Base-by-base conservation (phyloP, 2,329 filamentous ascomycete species). In the Phaeophleospora eucalypticola region DNA sequence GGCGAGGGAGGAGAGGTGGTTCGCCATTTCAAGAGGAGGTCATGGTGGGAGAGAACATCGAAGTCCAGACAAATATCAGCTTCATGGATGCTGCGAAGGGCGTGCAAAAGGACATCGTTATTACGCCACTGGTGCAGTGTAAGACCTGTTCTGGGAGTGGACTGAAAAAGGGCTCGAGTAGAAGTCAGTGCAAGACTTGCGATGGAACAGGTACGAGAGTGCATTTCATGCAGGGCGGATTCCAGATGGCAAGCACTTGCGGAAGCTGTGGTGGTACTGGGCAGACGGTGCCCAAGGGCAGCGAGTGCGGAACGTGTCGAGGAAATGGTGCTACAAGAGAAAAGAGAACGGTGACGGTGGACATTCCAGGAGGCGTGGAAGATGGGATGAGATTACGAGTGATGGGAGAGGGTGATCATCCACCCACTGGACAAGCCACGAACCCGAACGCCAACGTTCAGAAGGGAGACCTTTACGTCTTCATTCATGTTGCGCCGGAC, bases 11-110 rank as follows among this genome's bases (percentile, higher is more conserved):
- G 46, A 71, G 79, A 43, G 71, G 77, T 58, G 76, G 79, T 32
- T 82, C 78, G 45, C 84, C 86, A 9, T 93, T 93, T 64, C 81
- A 89, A 60, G 85, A 95, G 65, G 77, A 84, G 58, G 81, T 94
- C 16, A 66, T 95, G 58, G 85, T 95, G n/a, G 93, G 93, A 51
- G 89, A 97, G 54, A 89, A 95, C 66, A 95, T 98, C 61, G 91
- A 97, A 67, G 86, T 96, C 18, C 89, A 95, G 69, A 83, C 88
- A 41, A 93, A 81, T 65, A 91, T 98, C 58, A 89, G 86, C 0
- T 98, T 98, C 68, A 87, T 93, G 82, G 93, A 98, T 65, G 89
- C 93, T 4, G 93, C 93, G 8, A 95, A 94, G 69, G 93, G 93
- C 29, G 84, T 86, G 6, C 83, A 76, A 62, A 94, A 95, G 71